Evolutionary conservation across 768 basidiomycete species (phyloP).

Genomic region (Naematelia encephala): DNA sequence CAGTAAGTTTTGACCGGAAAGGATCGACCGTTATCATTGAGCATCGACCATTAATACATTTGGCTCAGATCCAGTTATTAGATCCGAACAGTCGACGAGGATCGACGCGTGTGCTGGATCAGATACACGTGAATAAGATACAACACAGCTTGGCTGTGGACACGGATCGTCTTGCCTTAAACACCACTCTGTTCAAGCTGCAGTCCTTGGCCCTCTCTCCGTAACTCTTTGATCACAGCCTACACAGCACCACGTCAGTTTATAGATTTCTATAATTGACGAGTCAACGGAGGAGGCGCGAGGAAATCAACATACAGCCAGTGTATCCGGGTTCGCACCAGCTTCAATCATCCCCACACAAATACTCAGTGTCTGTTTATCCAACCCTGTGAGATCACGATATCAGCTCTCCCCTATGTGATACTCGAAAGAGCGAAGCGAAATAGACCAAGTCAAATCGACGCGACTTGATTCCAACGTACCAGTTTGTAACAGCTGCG

Average conservation of each 20-base stretch:
- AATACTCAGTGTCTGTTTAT: constrained; percentile 86
- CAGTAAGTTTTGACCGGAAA: too few species aligned
- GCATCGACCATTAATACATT: too few species aligned
- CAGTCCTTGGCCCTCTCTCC: constrained; percentile 61
- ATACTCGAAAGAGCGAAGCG: too few species aligned
- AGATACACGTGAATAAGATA: too few species aligned
- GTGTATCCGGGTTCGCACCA: constrained; percentile 85
- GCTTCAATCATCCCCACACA: constrained; percentile 89
- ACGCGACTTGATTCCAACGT: constrained; percentile 7
- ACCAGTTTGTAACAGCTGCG: constrained; percentile 77
- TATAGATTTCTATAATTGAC: background rate
- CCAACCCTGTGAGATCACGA: constrained; percentile 55
- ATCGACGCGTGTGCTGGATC: too few species aligned
- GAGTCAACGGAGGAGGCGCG: constrained; percentile 2
- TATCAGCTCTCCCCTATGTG: background rate
- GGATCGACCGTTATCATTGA: too few species aligned
- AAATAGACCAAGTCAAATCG: background rate
- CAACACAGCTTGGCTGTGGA: too few species aligned
- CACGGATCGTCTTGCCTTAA: background rate
- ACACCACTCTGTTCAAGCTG: background rate
- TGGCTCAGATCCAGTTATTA: too few species aligned
- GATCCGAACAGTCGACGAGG: too few species aligned
- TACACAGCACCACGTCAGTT: constrained; percentile 42
- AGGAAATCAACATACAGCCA: constrained; percentile 63
- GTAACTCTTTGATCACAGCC: constrained; percentile 81